Percentiles rank a stretch among this genome's conserved stretches.
phyloP scores from a whole-genome alignment of 2,329 filamentous ascomycete genomes.

The Tolypocladium endophyticum region DNA sequence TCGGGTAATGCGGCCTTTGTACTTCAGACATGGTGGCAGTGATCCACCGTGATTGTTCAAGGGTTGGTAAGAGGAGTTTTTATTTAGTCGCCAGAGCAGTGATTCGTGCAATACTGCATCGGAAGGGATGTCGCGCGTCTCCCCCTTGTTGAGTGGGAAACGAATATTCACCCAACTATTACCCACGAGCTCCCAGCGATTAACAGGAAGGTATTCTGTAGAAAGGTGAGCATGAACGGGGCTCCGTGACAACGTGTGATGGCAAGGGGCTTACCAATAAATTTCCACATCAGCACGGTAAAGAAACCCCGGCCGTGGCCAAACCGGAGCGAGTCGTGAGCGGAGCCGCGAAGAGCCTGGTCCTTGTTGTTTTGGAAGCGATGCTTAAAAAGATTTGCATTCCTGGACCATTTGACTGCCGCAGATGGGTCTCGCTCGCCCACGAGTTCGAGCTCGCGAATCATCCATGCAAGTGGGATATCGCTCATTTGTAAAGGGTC shows the following conservation, averaged over 20 bases:
- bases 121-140: conserved; percentile 25
- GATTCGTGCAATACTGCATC: conserved; percentile 29
- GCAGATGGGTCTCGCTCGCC: conserved; percentile 17
- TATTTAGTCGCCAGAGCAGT: conserved; percentile 20
- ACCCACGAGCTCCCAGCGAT: conserved; percentile 26
- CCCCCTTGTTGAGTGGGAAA: conserved; percentile 26
- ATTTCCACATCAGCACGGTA: conserved; percentile 29
- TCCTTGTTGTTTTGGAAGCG: conserved; percentile 17
- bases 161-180: conserved; percentile 21
- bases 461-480: conserved; percentile 42
- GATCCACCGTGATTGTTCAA: conserved; percentile 22
- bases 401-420: conserved; percentile 24
- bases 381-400: conserved; percentile 19
- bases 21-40: conserved; percentile 20
- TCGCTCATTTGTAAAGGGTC: conserved; percentile 36
- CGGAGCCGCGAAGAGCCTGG: conserved; percentile 19
- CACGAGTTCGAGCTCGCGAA: conserved; percentile 32
- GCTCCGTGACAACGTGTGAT: not conserved
- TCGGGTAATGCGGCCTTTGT: conserved; percentile 2
- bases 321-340: conserved; percentile 28
- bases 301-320: conserved; percentile 25
- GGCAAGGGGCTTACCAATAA: conserved; percentile 24
- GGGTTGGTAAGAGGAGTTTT: conserved; percentile 17
- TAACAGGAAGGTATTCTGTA: conserved; percentile 27
- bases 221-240: not conserved